Conservation (phyloP, 768 basidiomycete species). For the Myochromella boudieri region DNA sequence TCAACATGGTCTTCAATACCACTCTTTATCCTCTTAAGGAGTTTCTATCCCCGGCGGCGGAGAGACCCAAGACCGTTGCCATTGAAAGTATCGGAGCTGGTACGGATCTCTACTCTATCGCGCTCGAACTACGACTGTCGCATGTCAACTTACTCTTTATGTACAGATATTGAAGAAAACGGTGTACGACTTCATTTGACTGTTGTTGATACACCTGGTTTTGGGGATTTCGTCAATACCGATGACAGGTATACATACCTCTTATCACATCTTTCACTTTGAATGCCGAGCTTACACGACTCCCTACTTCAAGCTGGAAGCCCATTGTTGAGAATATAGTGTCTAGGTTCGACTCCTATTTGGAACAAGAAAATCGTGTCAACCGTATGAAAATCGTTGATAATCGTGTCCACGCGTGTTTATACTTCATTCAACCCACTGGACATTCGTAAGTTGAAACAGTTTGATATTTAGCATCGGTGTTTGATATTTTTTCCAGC, state of each 20-base stretch:
- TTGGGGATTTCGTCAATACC: constrained; percentile 99
- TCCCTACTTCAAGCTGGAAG: constrained; percentile 72
- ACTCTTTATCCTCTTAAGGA: constrained; percentile 90
- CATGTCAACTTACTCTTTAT: constrained; percentile 25
- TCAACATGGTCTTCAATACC: constrained; percentile 99
- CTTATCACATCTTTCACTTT: constrained; percentile 15
- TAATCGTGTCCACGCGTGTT: constrained; percentile 97
- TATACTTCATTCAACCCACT: constrained; percentile 99
- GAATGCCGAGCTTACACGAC: constrained; percentile 19
- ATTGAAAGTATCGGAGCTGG: constrained; percentile 99
- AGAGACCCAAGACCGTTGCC: constrained; percentile 89
- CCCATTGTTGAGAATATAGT: constrained; percentile 99
- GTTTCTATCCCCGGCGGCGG: constrained; percentile 79
- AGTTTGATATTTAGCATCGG: neutral
- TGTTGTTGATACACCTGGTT: constrained; percentile 99
- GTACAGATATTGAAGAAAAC: constrained; percentile 95
- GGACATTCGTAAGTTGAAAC: constrained; percentile 82
- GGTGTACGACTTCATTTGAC: constrained; percentile 95
- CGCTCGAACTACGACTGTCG: constrained; percentile 19
- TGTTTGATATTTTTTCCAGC: constrained; percentile 37
- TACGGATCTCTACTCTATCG: constrained; percentile 37
- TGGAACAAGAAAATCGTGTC: constrained; percentile 98
- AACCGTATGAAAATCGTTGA: constrained; percentile 92
- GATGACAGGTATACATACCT: constrained; percentile 85
- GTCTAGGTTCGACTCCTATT: constrained; percentile 93